A percentile compares a stretch with the other conserved stretches of the same genome.
phyloP scores from a whole-genome alignment of 768 basidiomycete genomes.

The Psilocybe cubensis region DNA sequence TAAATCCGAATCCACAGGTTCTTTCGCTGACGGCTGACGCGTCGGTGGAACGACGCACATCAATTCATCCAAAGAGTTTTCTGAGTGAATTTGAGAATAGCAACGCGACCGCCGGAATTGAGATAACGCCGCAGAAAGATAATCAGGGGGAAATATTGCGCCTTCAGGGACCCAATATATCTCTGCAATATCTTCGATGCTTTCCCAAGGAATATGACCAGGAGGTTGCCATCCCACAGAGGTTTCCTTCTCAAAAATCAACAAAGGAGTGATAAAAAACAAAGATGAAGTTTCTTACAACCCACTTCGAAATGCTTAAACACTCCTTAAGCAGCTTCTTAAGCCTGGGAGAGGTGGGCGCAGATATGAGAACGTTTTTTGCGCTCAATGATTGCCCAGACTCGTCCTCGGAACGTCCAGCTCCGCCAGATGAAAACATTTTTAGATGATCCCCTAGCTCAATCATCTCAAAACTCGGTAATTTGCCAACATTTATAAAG shows the following conservation, averaged over 20 bases:
- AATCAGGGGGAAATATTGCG: conserved; percentile 37
- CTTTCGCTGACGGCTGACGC: too few species aligned
- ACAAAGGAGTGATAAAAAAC: conserved; percentile 1
- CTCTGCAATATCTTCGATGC: conserved; percentile 16
- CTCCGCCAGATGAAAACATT: conserved; percentile 25
- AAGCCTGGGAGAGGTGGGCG: conserved; percentile 42
- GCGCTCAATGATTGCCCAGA: not conserved
- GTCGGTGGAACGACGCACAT: not conserved
- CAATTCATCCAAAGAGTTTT: not conserved
- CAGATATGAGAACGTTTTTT: conserved; percentile 27
- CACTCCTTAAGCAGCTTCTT: conserved; percentile 40
- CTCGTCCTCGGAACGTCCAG: conserved; percentile 3
- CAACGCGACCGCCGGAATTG: conserved; percentile 7
- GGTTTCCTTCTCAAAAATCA: conserved; percentile 23
- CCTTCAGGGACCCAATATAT: conserved; percentile 42
- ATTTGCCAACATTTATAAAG: conserved; percentile 29
- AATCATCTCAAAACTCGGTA: conserved; percentile 28
- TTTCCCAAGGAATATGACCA: conserved; percentile 45
- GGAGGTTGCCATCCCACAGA: conserved; percentile 32
- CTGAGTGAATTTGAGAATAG: not conserved
- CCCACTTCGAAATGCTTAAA: conserved; percentile 43
- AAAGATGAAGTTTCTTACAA: conserved; percentile 30
- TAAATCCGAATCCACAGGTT: conserved; percentile 39
- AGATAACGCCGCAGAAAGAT: conserved; percentile 24
- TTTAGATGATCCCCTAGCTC: conserved; percentile 32